phyloP scores from a whole-genome alignment of 805 yeast species.

The Yamadazyma laniorum region DNA sequence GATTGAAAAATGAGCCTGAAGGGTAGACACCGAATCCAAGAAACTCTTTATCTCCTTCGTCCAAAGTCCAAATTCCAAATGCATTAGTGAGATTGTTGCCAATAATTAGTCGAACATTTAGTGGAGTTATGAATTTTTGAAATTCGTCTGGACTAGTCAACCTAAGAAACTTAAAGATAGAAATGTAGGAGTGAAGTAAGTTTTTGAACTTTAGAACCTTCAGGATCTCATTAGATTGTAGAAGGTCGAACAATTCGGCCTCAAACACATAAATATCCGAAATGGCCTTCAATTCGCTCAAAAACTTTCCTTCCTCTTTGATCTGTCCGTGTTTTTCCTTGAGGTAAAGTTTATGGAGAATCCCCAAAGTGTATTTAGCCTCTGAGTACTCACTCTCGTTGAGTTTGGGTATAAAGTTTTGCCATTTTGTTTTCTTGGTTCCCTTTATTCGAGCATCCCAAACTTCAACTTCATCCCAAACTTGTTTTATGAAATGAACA shows the following conservation, averaged over 20 bases:
- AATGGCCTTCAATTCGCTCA: conserved; percentile 3
- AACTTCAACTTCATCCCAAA: conserved; percentile 37
- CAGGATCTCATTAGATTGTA: conserved; percentile 53
- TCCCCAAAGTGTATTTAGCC: conserved; percentile 46
- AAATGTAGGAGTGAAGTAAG: conserved; percentile 45
- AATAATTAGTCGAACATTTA: conserved; percentile 43
- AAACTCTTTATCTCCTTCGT: conserved; percentile 42
- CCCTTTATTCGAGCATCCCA: conserved; percentile 36
- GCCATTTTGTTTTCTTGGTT: conserved; percentile 36
- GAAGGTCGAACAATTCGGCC: conserved; percentile 30
- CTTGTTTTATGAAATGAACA: conserved; percentile 14
- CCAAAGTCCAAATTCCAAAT: conserved; percentile 63
- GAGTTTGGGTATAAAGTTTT: conserved; percentile 41
- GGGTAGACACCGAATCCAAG: conserved; percentile 63
- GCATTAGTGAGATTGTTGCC: conserved; percentile 67
- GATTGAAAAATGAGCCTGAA: conserved; percentile 65
- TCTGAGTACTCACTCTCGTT: conserved; percentile 54
- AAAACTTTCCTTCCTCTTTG: not conserved
- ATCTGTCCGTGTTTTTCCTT: conserved; percentile 1
- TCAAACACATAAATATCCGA: conserved; percentile 17
- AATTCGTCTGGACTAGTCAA: conserved; percentile 35
- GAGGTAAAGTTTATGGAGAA: conserved; percentile 30
- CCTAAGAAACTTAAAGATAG: conserved; percentile 48
- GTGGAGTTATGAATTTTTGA: conserved; percentile 36
- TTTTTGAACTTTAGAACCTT: conserved; percentile 48